Conservation (phyloP, 345 rosid species). For the Odontarrhena argentea region DNA sequence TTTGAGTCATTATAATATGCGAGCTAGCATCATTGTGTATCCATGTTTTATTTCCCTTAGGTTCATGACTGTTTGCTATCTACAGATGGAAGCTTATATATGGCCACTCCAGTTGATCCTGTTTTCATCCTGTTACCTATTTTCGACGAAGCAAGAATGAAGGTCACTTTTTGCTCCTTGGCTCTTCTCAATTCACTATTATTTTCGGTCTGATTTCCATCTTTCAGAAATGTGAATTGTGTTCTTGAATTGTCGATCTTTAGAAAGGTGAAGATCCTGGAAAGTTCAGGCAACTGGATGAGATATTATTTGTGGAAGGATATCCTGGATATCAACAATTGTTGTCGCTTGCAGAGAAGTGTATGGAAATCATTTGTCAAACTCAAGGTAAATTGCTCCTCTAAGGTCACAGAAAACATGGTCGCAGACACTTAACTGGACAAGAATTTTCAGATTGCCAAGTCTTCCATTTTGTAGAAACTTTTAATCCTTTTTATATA, state of each 20-base stretch:
- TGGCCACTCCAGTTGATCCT: constrained; percentile 84
- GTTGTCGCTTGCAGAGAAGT: constrained; percentile 62
- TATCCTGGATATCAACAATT: constrained; percentile 71
- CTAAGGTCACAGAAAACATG: constrained; percentile 1
- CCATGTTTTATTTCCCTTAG: background rate
- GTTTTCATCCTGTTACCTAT: constrained; percentile 79
- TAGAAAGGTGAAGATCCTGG: constrained; percentile 84
- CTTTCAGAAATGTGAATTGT: constrained; percentile 6
- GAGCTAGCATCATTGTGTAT: background rate
- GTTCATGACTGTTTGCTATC: background rate
- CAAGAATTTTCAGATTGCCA: background rate
- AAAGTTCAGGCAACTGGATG: constrained; percentile 86
- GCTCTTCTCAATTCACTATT: background rate
- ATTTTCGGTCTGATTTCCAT: background rate
- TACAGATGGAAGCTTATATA: constrained; percentile 76
- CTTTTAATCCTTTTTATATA: background rate
- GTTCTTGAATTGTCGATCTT: constrained; percentile 25
- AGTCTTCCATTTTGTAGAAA: background rate
- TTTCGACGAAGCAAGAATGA: constrained; percentile 89
- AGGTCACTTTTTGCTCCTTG: constrained; percentile 49
- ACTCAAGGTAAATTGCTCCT: constrained; percentile 58
- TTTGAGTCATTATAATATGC: background rate
- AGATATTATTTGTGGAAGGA: constrained; percentile 67
- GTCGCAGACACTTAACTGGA: background rate
- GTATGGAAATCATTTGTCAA: constrained; percentile 83